These are phyloP conservation scores for Aspergillus floridensis DNA, from an alignment of 2,329 filamentous ascomycete species.

Conservation along the genomic window DNA sequence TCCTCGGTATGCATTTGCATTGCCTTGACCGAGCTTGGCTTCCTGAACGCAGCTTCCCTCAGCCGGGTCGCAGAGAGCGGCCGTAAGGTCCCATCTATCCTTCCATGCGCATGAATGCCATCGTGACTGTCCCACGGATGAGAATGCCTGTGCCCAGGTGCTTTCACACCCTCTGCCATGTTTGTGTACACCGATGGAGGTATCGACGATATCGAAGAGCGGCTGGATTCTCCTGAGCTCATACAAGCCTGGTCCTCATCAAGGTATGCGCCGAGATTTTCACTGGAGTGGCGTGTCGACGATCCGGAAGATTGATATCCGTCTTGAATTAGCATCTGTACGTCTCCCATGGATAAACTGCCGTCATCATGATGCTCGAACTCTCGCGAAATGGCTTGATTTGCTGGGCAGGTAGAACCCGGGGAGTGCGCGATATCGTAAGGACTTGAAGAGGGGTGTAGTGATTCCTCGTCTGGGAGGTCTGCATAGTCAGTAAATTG, in stretches of 20 bases:
- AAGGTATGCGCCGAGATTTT: conserved; percentile 24
- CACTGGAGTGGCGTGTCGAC: conserved; percentile 31
- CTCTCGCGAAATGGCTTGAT: not conserved
- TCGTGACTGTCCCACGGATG: conserved; percentile 19
- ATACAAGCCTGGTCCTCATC: conserved; percentile 25
- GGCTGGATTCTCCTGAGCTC: conserved; percentile 36
- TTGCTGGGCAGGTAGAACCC: not conserved
- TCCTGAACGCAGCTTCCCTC: conserved; percentile 41
- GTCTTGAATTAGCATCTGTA: conserved; percentile 22
- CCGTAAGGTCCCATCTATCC: conserved; percentile 19
- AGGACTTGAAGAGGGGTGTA: not conserved
- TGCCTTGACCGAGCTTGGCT: conserved; percentile 46
- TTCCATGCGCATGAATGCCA: conserved; percentile 13
- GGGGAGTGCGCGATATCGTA: not conserved
- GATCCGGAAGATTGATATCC: conserved; percentile 37
- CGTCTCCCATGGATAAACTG: conserved; percentile 17
- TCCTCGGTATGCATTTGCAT: conserved; percentile 46
- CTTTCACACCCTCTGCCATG: conserved; percentile 26
- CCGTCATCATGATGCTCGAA: conserved; percentile 9
- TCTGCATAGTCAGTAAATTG: not conserved
- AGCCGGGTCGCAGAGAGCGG: conserved; percentile 30
- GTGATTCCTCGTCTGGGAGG: not conserved
- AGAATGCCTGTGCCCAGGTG: conserved; percentile 19
- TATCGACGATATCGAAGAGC: conserved; percentile 42
- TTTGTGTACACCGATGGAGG: conserved; percentile 40